Base-by-base conservation (phyloP, 305 asterid species). In the Fraxinus dipetala region DNA sequence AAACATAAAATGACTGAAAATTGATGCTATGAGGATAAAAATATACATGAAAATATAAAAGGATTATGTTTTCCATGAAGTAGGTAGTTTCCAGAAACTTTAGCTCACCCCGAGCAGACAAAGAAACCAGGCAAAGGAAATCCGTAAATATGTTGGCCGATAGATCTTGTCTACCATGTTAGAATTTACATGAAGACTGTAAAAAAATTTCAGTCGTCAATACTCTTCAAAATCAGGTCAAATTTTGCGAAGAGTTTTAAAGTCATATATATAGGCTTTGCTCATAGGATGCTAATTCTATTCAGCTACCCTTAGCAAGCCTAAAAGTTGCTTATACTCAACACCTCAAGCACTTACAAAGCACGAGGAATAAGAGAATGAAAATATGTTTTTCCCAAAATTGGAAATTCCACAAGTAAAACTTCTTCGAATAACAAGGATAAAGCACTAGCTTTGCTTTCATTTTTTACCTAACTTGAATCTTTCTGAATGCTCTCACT, bases 121-220 rank as follows among this genome's bases (percentile, higher is more conserved):
- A 76, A 78, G 76, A 87, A n/a, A 81, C 45, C 77, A 85, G 72
- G 65, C 81, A 76, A 45, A 43, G 75, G 54, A 74, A 85, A 84
- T 76, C 54, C 83, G 77, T 56, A 80, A 77, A 78, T 78, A 32
- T 80, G 82, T 54, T 84, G 79, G 81, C 78, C 87, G 84, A 85
- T 80, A 83, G 54, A 85, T 54, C 82, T 76, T 78, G 86, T 83
- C 90, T 65, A 82, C 82, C 85, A 79, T 75, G 78, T 79, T 56
- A 81, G 70, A 59, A 59, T 8, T 22, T 59, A 59, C 31, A 59
- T 20, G 22, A 18, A 59, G 14, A 7, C 31, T 48, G 65, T 51
- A 82, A 56, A 65, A 81, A 78, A 32, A 84, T 67, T 24, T 63
- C 61, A 79, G 65, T 75, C 82, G 36, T 36, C 45, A 81, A 72